Conservation (phyloP, 192 early-diverging fungal genomes). For the Backusella luteola region DNA sequence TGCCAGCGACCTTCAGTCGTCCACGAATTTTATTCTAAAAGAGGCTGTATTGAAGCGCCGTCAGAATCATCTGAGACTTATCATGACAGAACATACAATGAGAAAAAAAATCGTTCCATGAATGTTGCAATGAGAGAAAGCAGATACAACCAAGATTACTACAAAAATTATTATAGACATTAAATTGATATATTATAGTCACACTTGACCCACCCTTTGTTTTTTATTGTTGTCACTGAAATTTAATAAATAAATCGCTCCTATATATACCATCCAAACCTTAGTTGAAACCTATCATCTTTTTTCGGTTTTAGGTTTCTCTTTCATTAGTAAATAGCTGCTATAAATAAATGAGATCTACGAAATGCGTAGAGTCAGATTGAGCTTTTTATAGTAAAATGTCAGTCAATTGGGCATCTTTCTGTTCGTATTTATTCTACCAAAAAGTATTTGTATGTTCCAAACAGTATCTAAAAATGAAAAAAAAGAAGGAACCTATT, state of each 20-base stretch:
- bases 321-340: background rate
- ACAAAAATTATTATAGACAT: constrained; percentile 3
- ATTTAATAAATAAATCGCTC: background rate
- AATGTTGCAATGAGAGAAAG: background rate
- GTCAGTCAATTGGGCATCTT: background rate
- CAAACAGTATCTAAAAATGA: background rate
- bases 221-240: background rate
- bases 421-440: background rate
- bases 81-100: background rate
- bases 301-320: constrained; percentile 3
- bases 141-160: background rate
- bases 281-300: background rate
- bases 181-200: background rate
- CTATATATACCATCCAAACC: background rate
- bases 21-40: background rate
- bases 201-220: background rate
- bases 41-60: background rate
- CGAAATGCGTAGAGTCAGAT: background rate
- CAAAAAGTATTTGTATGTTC: background rate
- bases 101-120: background rate
- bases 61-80: background rate
- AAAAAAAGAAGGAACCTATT: background rate
- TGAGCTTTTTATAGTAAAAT: background rate
- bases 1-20: background rate
- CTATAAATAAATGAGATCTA: constrained; percentile 4